A percentile compares a stretch with the other conserved stretches of the same genome.
Evolutionary conservation across 805 yeast genomes (phyloP).

Genomic region (Candida vaughaniae): DNA sequence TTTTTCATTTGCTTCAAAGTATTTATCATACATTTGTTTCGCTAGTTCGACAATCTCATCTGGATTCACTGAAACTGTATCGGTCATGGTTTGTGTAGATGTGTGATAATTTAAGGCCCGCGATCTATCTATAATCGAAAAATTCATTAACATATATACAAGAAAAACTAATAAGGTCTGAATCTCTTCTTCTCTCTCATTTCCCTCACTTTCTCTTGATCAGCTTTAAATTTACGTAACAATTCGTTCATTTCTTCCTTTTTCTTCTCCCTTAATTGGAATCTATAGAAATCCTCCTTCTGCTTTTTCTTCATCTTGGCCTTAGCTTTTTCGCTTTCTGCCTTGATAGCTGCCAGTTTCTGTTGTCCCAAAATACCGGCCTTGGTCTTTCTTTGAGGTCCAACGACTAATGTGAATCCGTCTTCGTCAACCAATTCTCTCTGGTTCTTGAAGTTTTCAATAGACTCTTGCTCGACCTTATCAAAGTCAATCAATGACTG

Average conservation of each 20-base stretch:
- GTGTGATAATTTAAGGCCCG: too few species aligned
- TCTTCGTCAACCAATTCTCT: slow-evolving; percentile 80
- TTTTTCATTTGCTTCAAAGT: slow-evolving; percentile 1
- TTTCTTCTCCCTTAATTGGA: slow-evolving; percentile 92
- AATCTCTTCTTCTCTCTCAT: slow-evolving; percentile 82
- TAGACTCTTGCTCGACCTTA: slow-evolving; percentile 61
- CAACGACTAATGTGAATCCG: slow-evolving; percentile 90
- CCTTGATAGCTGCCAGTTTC: slow-evolving; percentile 33
- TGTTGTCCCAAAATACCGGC: slow-evolving; percentile 65
- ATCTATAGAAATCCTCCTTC: slow-evolving; percentile 89
- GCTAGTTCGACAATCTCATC: not conserved
- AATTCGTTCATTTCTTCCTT: slow-evolving; percentile 90
- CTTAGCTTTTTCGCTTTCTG: slow-evolving; percentile 35
- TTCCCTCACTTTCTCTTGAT: slow-evolving; percentile 77
- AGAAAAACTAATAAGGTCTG: slow-evolving; percentile 67
- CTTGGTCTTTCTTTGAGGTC: slow-evolving; percentile 79
- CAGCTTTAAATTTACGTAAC: slow-evolving; percentile 79
- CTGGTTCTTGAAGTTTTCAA: slow-evolving; percentile 53
- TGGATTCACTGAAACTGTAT: too few species aligned
- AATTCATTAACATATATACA: not conserved
- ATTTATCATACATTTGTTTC: slow-evolving; percentile 2
- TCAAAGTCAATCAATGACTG: slow-evolving; percentile 66
- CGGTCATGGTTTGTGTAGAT: too few species aligned
- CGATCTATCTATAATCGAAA: too few species aligned
- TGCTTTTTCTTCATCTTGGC: slow-evolving; percentile 67